Evolutionary conservation across 257 asterid genomes (phyloP).

Genomic region (Echium plantagineum): DNA sequence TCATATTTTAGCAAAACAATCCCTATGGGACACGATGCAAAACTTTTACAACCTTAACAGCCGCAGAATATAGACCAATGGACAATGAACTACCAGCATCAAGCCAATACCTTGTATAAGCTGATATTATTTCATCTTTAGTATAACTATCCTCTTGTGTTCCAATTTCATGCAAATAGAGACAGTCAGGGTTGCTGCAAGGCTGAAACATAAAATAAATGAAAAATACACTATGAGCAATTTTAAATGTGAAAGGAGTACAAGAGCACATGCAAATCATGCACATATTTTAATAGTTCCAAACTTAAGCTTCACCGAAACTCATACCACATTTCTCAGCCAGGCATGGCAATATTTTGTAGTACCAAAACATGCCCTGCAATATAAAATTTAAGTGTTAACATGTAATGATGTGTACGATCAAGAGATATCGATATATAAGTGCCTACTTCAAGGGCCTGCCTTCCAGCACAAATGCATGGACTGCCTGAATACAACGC

Average conservation of each 20-base stretch:
- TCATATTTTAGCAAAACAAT: background rate
- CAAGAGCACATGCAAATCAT: background rate
- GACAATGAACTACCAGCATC: background rate
- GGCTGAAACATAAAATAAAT: conserved; percentile 42
- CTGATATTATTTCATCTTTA: conserved; percentile 84
- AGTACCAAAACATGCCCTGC: conserved; percentile 93
- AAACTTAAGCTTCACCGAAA: conserved; percentile 5
- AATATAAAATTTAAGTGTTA: conserved; percentile 15
- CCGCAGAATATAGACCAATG: too few relatives aligned
- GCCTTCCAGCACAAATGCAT: conserved; percentile 80
- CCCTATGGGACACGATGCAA: background rate
- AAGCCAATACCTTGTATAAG: conserved; percentile 60
- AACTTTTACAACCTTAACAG: background rate
- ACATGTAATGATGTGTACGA: conserved; percentile 2
- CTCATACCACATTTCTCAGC: conserved; percentile 69
- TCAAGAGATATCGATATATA: background rate
- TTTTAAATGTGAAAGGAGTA: background rate
- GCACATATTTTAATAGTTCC: background rate
- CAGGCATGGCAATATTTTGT: conserved; percentile 91
- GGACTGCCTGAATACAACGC: conserved; percentile 89
- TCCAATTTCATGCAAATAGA: conserved; percentile 82
- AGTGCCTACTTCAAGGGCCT: conserved; percentile 51
- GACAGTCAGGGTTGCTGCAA: conserved; percentile 84
- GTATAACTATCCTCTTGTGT: conserved; percentile 83
- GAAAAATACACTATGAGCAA: background rate